Evolutionary conservation across 176 grass and related monocot species (phyloP).

Genomic region (Triticum urartu): DNA sequence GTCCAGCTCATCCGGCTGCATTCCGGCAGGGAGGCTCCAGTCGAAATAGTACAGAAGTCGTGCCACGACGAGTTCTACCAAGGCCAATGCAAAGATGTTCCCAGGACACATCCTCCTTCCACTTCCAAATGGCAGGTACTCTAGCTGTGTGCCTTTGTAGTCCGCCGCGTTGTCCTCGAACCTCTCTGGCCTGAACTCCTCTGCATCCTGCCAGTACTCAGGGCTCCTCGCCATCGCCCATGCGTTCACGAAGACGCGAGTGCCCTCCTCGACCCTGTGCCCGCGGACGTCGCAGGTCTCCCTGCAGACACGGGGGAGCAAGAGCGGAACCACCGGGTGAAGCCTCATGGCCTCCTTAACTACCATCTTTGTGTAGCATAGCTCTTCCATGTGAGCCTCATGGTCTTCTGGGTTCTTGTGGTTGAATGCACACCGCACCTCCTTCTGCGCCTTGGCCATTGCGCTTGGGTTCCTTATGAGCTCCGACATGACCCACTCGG

Average conservation of each 20-base stretch:
- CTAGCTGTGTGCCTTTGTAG: neutral
- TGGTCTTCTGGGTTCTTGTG: neutral
- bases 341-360: slow-evolving; percentile 46
- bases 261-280: neutral
- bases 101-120: slow-evolving; percentile 41
- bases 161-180: neutral
- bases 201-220: neutral
- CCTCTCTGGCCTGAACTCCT: slow-evolving; percentile 29
- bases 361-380: slow-evolving; percentile 1
- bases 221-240: neutral
- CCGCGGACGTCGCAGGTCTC: neutral
- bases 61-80: neutral
- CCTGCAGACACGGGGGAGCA: slow-evolving; percentile 12
- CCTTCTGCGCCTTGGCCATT: slow-evolving; percentile 21
- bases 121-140: slow-evolving; percentile 33
- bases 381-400: neutral
- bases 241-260: slow-evolving; percentile 12
- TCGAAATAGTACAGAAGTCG: slow-evolving; percentile 19
- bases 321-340: slow-evolving; percentile 1
- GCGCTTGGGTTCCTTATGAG: slow-evolving; percentile 2
- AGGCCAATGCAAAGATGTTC: neutral
- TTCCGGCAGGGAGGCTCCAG: neutral
- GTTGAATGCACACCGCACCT: neutral
- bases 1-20: neutral
- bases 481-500: neutral